Conservation (phyloP, 2,329 filamentous ascomycete genomes). For the Chalaropsis ovoidea region DNA sequence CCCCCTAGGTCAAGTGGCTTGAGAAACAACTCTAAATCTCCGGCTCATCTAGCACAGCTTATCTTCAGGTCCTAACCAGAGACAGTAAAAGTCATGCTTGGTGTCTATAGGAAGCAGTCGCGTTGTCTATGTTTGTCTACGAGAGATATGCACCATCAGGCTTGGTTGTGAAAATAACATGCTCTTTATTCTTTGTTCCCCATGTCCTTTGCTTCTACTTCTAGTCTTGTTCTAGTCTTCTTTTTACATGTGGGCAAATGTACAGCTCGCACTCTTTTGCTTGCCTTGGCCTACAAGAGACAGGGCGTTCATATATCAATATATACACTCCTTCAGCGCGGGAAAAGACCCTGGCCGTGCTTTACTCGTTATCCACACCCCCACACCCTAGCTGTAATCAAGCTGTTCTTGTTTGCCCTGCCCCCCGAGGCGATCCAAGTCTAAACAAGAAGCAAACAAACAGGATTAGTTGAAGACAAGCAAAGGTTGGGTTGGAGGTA, state of each 20-base stretch:
- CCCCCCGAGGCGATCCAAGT: not conserved
- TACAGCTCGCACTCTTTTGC: not conserved
- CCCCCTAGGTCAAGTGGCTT: not conserved
- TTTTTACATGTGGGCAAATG: not conserved
- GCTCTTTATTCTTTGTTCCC: not conserved
- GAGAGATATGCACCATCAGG: not conserved
- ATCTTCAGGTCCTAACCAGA: constrained; percentile 2
- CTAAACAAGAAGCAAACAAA: not conserved
- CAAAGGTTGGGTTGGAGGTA: not conserved
- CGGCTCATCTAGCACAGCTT: not conserved
- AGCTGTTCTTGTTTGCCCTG: not conserved
- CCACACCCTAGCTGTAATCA: not conserved
- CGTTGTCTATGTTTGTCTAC: no score
- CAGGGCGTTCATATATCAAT: not conserved
- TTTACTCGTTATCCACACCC: not conserved
- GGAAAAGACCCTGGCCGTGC: not conserved
- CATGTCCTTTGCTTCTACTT: not conserved
- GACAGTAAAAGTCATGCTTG: not conserved
- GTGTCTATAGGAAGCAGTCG: no score
- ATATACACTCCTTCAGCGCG: not conserved
- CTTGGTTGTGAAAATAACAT: not conserved
- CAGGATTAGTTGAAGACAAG: not conserved
- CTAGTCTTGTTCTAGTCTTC: constrained; percentile 9
- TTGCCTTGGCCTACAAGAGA: not conserved
- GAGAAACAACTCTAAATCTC: constrained; percentile 11